Conservation (phyloP, 73 alveolate species). For the Vitrella brassicaformis region DNA sequence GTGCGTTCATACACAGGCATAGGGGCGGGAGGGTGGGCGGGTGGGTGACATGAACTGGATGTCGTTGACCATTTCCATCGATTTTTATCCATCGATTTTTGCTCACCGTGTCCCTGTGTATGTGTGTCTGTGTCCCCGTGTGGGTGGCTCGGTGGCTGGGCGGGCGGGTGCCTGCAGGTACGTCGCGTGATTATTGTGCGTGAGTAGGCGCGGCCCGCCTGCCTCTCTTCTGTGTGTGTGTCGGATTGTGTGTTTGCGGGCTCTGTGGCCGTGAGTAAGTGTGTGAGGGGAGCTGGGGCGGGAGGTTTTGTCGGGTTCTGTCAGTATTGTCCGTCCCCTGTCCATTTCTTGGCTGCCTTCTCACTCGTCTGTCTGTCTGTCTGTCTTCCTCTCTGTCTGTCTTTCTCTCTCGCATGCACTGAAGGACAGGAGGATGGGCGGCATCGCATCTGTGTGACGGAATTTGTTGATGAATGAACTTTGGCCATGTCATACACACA, state of each 20-base stretch:
- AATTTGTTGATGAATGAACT: too few species aligned
- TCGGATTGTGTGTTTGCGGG: slow-evolving; percentile 8
- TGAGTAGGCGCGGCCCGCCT: not conserved
- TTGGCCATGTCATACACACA: too few species aligned
- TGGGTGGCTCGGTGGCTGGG: not conserved
- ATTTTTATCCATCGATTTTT: too few species aligned
- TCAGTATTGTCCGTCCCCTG: not conserved
- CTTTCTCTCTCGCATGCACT: not conserved
- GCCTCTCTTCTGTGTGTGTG: slow-evolving; percentile 10
- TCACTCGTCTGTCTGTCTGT: not conserved
- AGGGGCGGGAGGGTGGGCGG: not conserved
- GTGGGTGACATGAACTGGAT: not conserved
- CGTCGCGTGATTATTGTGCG: not conserved
- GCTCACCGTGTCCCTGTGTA: not conserved
- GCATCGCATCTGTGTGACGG: too few species aligned
- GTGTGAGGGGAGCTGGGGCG: not conserved
- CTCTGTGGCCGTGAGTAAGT: not conserved
- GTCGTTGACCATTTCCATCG: too few species aligned
- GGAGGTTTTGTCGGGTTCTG: not conserved
- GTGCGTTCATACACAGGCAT: too few species aligned
- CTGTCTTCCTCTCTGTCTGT: not conserved
- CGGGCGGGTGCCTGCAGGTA: not conserved
- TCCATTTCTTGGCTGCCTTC: not conserved
- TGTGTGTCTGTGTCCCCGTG: not conserved
- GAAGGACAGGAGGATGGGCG: too few species aligned